Conservation (phyloP, 2,329 filamentous ascomycete genomes). For the Fusarium tupiense region DNA sequence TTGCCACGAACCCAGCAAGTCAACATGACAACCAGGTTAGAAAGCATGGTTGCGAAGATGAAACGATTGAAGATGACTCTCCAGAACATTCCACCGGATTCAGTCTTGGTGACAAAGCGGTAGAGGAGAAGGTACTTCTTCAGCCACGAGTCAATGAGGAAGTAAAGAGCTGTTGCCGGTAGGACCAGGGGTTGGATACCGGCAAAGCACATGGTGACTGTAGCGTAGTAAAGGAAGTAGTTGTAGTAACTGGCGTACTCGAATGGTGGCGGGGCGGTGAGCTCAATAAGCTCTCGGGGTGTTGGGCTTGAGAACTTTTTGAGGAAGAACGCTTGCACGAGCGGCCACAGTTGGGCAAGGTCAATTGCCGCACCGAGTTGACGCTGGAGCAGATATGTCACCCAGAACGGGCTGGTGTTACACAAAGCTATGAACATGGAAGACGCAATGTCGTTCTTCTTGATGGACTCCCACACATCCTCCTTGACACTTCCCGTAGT, state of each 20-base stretch:
- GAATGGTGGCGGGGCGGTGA: conserved; percentile 90
- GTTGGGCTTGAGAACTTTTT: conserved; percentile 89
- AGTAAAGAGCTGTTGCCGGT: conserved; percentile 88
- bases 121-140: conserved; percentile 97
- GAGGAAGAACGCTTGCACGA: conserved; percentile 85
- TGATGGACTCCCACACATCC: conserved; percentile 75
- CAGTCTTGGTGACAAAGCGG: conserved; percentile 95
- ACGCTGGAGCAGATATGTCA: conserved; percentile 91
- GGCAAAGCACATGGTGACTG: conserved; percentile 85
- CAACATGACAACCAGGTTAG: conserved; percentile 81
- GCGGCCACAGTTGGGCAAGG: conserved; percentile 85
- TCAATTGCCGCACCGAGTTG: conserved; percentile 95
- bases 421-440: conserved; percentile 80
- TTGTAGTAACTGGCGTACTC: conserved; percentile 98
- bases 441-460: conserved; percentile 68
- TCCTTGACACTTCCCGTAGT: conserved; percentile 59
- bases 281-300: conserved; percentile 88
- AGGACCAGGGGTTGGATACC: conserved; percentile 88
- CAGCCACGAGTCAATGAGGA: conserved; percentile 83
- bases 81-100: conserved; percentile 95
- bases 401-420: conserved; percentile 88
- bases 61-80: conserved; percentile 92
- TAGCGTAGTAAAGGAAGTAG: conserved; percentile 95
- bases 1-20: conserved; percentile 77
- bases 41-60: conserved; percentile 81